These are phyloP conservation scores for Podaxis sp. DNA, from an alignment of 768 basidiomycete species.

Conservation along the genomic window DNA sequence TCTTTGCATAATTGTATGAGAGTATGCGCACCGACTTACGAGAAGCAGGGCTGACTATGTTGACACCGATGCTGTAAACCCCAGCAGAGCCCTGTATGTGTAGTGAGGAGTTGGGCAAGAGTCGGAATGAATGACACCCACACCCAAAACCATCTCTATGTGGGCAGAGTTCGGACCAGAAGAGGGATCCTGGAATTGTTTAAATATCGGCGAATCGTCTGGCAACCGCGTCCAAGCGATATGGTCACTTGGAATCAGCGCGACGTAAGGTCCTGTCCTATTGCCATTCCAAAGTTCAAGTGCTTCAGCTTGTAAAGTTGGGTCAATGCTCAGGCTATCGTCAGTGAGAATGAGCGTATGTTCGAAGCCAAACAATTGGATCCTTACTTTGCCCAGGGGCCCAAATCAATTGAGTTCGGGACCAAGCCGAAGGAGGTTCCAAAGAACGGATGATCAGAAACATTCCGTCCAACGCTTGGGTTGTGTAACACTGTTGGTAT, in stretches of 20 bases:
- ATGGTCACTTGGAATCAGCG: conserved; percentile 1
- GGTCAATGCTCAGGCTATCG: background rate
- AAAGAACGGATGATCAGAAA: conserved; percentile 26
- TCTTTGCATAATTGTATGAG: background rate
- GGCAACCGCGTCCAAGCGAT: conserved; percentile 14
- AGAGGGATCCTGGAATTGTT: conserved; percentile 12
- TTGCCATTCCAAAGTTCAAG: conserved; percentile 15
- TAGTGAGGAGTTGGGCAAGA: background rate
- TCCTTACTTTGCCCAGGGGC: conserved; percentile 9
- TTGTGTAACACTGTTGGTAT: conserved; percentile 26
- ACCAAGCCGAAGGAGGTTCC: background rate
- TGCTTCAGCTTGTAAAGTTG: conserved; percentile 4
- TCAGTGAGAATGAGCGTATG: background rate
- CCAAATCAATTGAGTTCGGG: conserved; percentile 10
- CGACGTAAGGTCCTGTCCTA: conserved; percentile 15
- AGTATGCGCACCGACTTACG: conserved; percentile 15
- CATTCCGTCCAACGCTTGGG: conserved; percentile 29
- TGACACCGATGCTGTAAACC: conserved; percentile 21
- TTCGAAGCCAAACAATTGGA: background rate
- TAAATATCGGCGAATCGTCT: conserved; percentile 2
- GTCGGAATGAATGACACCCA: background rate
- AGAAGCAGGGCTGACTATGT: conserved; percentile 28
- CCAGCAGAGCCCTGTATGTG: conserved; percentile 19
- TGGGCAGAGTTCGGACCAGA: conserved; percentile 17
- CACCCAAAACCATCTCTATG: conserved; percentile 11